Base-by-base conservation (phyloP, 371 early-diverging fungal species). In the Rhizopus sp. region DNA sequence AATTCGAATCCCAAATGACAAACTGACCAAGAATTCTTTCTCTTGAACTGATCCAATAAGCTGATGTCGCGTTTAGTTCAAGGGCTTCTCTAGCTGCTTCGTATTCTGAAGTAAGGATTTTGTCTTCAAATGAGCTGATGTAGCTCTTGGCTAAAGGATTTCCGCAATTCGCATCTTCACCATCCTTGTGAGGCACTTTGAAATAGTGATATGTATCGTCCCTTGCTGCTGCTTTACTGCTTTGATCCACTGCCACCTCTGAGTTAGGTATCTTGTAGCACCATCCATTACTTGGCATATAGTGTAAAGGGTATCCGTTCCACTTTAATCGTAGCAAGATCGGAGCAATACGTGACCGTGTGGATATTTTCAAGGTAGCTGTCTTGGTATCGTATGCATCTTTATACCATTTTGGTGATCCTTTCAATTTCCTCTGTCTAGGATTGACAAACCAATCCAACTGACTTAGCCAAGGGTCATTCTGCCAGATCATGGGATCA, bases 1-100 rank as follows among this genome's bases (percentile, higher is more conserved):
- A 33, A 17, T 79, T 70, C 34, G 63, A 53, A 40, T 88, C 84
- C 88, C 91, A 90, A 6, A 93, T 86, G 0, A 96, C 93, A 81
- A 95, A 92, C 70, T 98, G 97, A 7, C 77, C 72, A 60, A 76
- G 63, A 52, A 97, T 83, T 12, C 98, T 84, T 42, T 90, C 89
- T n/a, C 94, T 77, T 5, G 93, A 83, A 55, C 90, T 85, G 42
- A 90, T 87, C 98, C 98, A 98, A 73, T 96, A 98, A 1, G 96
- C 88, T 62, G 92, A 93, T 69, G 83, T 72, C 0, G 89, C 82
- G 57, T 93, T 91, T 60, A 88, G 72, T 30, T 84, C 78, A 38
- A 98, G 65, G 1, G 96, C 93, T 50, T 92, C 87, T 56, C 77
- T 80, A n/a, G 97, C 95, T 30, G 81, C 68, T 3, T 80, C 66